phyloP scores from a whole-genome alignment of 129 eudicot genomes.

The Silybum marianum region DNA sequence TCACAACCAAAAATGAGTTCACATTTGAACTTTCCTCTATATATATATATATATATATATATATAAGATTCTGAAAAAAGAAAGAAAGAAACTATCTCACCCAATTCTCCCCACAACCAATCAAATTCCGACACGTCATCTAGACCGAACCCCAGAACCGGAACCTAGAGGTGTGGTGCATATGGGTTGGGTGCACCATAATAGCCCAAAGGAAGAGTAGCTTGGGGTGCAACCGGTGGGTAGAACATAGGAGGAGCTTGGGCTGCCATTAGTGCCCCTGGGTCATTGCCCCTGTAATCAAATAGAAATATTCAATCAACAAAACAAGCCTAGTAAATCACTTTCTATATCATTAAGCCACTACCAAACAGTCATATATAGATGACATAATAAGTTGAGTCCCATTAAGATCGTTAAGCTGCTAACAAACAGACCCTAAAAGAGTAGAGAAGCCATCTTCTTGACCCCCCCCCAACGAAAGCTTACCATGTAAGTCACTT shows the following conservation, averaged over 20 bases:
- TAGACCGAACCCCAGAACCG: not conserved
- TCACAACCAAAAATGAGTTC: too few species aligned
- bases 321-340: not conserved
- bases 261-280: conserved; percentile 27
- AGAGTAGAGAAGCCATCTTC: too few species aligned
- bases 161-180: conserved; percentile 27
- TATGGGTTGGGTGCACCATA: conserved; percentile 40
- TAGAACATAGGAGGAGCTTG: conserved; percentile 38
- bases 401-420: too few species aligned
- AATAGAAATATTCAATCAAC: not conserved
- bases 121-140: not conserved
- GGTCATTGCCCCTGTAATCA: conserved; percentile 30
- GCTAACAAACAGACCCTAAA: too few species aligned
- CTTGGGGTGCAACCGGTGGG: conserved; percentile 30
- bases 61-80: not conserved
- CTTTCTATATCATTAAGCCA: too few species aligned
- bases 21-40: too few species aligned
- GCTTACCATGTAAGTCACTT: too few species aligned
- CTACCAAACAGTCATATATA: too few species aligned
- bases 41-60: too few species aligned
- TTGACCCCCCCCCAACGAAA: too few species aligned
- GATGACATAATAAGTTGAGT: too few species aligned
- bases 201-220: conserved; percentile 26
- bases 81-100: not conserved
- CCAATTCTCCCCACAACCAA: not conserved